phyloP scores from a whole-genome alignment of 106 monocot species.

The Dendrobium officinale region DNA sequence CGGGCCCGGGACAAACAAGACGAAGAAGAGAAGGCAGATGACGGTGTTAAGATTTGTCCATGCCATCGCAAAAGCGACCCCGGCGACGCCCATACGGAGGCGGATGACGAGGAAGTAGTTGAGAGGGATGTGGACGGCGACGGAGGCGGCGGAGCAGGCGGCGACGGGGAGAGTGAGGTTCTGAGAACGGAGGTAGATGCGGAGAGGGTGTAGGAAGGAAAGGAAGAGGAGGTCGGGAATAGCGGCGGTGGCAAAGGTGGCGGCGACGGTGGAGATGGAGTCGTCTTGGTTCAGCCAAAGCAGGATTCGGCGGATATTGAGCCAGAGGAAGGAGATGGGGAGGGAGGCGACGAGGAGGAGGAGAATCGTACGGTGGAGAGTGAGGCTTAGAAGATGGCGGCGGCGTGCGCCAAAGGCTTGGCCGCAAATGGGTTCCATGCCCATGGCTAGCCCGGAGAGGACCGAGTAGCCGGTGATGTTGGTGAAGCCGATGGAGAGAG shows the following conservation, averaged over 20 bases:
- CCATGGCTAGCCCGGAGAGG: constrained; percentile 85
- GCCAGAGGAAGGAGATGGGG: constrained; percentile 77
- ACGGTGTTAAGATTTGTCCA: constrained; percentile 62
- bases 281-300: constrained; percentile 49
- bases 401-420: constrained; percentile 85
- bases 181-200: constrained; percentile 72
- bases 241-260: constrained; percentile 42
- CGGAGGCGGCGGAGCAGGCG: constrained; percentile 55
- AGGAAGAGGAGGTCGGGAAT: constrained; percentile 78
- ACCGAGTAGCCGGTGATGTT: constrained; percentile 98
- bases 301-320: constrained; percentile 56
- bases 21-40: constrained; percentile 23
- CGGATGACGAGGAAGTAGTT: constrained; percentile 68
- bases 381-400: constrained; percentile 61
- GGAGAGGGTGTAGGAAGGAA: constrained; percentile 68
- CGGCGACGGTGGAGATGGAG: constrained; percentile 42
- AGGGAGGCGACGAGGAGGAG: constrained; percentile 68
- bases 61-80: constrained; percentile 55
- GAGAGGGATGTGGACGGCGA: constrained; percentile 54
- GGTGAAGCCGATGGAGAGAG: constrained; percentile 83
- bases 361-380: constrained; percentile 76
- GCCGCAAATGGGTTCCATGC: constrained; percentile 97
- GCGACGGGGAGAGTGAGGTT: constrained; percentile 68
- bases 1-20: constrained; percentile 36
- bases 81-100: constrained; percentile 48